Evolutionary conservation across 768 basidiomycete genomes (phyloP).

Genomic region (Auricularia cornea): DNA sequence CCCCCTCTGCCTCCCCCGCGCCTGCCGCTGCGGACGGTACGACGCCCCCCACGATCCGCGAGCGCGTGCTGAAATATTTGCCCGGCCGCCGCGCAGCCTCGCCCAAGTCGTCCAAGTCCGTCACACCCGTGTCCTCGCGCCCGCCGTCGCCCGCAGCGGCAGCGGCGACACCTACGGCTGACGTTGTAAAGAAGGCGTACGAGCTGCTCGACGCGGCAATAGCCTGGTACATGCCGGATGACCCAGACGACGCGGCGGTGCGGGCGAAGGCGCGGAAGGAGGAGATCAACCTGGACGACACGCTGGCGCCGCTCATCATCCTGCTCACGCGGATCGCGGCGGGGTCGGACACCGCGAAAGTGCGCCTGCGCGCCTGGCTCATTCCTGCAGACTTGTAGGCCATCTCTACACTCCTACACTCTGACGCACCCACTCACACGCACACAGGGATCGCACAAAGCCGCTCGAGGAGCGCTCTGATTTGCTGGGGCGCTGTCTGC

Average conservation of each 20-base stretch:
- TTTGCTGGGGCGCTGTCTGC: constrained; percentile 69
- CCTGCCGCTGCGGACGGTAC: constrained; percentile 22
- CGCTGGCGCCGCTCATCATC: constrained; percentile 66
- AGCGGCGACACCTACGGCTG: no score
- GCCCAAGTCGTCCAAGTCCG: constrained; percentile 31
- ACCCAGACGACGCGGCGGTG: constrained; percentile 57
- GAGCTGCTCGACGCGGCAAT: constrained; percentile 57
- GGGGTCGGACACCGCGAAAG: constrained; percentile 50
- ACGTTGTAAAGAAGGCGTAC: constrained; percentile 48
- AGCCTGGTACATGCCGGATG: constrained; percentile 59
- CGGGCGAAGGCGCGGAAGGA: constrained; percentile 44
- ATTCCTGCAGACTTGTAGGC: constrained; percentile 60
- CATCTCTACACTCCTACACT: background rate
- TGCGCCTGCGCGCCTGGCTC: constrained; percentile 55
- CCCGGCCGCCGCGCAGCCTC: constrained; percentile 32
- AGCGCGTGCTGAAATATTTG: background rate
- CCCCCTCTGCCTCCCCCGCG: constrained; percentile 29
- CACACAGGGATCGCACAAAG: constrained; percentile 54
- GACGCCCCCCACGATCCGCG: constrained; percentile 18
- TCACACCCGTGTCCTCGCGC: constrained; percentile 29
- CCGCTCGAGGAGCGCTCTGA: constrained; percentile 69
- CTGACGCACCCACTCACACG: background rate
- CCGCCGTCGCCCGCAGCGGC: constrained; percentile 26
- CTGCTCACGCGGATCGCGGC: constrained; percentile 64
- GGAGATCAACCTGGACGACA: constrained; percentile 64